Evolutionary conservation across 1,284 basidiomycete genomes (phyloP), one percentile per base, ranked within the genome.

Genomic region (Ustilago tritici): DNA sequence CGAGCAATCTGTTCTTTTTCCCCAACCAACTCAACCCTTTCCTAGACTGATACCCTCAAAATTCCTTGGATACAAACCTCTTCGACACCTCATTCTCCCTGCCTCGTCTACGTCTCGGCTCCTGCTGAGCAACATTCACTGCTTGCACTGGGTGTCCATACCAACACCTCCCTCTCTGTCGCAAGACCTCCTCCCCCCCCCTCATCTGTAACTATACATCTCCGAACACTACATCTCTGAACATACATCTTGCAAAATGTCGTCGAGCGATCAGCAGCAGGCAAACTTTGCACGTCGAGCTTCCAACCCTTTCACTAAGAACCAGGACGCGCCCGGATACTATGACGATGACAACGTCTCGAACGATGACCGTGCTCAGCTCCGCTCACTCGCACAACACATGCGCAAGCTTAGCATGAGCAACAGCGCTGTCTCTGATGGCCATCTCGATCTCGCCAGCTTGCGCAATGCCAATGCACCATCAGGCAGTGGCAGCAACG

Each of bases 381-480:
- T 75, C 12, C 68, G 65, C 54, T 57, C 55, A n/a, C 69, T 78
- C 32, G 61, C 76, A n/a, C 50, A 61, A n/a, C 68, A 75, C 61
- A 74, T 78, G 68, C 76, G 72, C 65, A 75, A 69, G 56, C 63
- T 75, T 53, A 78, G 76, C 69, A 66, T 78, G 59, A 66, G 62
- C 60, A 63, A 62, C 61, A 71, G 65, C 43, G 70, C 70, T 17
- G 38, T 70, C 10, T 70, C 67, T 6, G 66, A 73, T 43, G 67
- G 70, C 52, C 61, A 49, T 46, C 23, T 55, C 40, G 70, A 77
- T n/a, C 60, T 66, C 5, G 28, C 66, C n/a, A 2, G 58, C 15
- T 47, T 62, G 38, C 59, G 60, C 43, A 60, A 62, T 23, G 14
- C 53, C 36, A 55, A 47, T 35, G 36, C 53, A 3, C 55, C 57